Evolutionary conservation across 2,329 filamentous ascomycete genomes (phyloP).

Genomic region (Didymella exigua): DNA sequence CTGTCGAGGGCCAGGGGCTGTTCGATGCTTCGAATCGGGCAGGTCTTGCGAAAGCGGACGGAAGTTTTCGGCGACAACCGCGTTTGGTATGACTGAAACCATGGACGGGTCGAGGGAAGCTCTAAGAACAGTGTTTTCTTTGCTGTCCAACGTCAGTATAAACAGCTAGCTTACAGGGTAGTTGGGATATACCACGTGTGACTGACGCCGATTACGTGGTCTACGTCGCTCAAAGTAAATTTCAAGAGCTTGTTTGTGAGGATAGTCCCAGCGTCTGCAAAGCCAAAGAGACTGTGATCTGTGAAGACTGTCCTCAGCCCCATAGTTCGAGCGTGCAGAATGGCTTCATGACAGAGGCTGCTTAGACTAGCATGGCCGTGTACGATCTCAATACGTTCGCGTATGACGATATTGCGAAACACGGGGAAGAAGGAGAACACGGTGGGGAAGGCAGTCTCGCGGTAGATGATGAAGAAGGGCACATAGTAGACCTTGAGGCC

Average conservation of each 20-base stretch:
- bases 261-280: constrained; percentile 94
- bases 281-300: constrained; percentile 96
- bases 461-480: constrained; percentile 94
- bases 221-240: constrained; percentile 93
- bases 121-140: constrained; percentile 95
- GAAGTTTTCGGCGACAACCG: constrained; percentile 96
- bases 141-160: constrained; percentile 60
- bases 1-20: constrained; percentile 63
- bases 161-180: neutral
- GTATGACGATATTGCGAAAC: constrained; percentile 94
- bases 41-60: constrained; percentile 64
- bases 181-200: constrained; percentile 79
- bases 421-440: constrained; percentile 98
- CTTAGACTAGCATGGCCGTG: constrained; percentile 96
- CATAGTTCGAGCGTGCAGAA: constrained; percentile 95
- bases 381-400: constrained; percentile 94
- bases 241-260: constrained; percentile 97
- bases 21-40: constrained; percentile 25
- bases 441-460: constrained; percentile 89
- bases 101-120: constrained; percentile 94
- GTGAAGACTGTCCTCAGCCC: constrained; percentile 94
- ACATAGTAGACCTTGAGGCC: constrained; percentile 98
- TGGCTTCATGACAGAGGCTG: constrained; percentile 91
- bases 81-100: constrained; percentile 97
- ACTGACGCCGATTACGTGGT: constrained; percentile 97